A percentile compares a stretch with the other conserved stretches of the same genome.
These are phyloP conservation scores for Aspergillus asperescens DNA, from an alignment of 495 filamentous ascomycete species.

Conservation along the genomic window DNA sequence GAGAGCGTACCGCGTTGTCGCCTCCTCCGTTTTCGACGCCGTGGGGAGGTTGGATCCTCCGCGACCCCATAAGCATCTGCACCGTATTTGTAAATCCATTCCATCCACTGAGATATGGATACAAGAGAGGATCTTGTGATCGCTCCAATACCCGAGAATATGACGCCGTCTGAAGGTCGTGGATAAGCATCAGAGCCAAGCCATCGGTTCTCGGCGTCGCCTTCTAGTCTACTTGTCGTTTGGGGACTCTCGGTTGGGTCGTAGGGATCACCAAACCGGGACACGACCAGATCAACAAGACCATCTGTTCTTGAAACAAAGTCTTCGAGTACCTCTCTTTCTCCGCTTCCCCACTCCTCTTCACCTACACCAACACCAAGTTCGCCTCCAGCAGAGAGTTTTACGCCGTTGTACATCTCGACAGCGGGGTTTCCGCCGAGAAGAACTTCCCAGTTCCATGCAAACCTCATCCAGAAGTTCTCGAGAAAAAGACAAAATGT, in stretches of 20 bases:
- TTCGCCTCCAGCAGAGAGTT: conserved; percentile 85
- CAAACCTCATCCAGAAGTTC: conserved; percentile 78
- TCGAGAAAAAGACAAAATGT: conserved; percentile 61
- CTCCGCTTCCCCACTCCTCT: conserved; percentile 87
- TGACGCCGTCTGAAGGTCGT: conserved; percentile 68
- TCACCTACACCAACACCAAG: conserved; percentile 91
- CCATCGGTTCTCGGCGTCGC: conserved; percentile 44
- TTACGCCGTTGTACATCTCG: conserved; percentile 74
- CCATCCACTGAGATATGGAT: conserved; percentile 72
- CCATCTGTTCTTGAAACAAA: conserved; percentile 61
- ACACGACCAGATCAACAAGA: conserved; percentile 78
- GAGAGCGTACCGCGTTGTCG: conserved; percentile 17
- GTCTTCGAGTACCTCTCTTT: conserved; percentile 85
- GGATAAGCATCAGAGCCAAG: conserved; percentile 59
- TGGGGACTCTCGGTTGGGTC: conserved; percentile 9
- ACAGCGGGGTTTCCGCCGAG: conserved; percentile 82
- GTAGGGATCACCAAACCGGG: conserved; percentile 64
- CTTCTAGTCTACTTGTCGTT: not conserved
- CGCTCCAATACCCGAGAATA: conserved; percentile 74
- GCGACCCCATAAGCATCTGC: conserved; percentile 73
- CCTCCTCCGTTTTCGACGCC: conserved; percentile 36
- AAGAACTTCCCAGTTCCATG: conserved; percentile 81
- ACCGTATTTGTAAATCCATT: conserved; percentile 73
- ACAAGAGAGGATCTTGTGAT: conserved; percentile 60
- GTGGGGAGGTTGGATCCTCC: conserved; percentile 62